Evolutionary conservation across 2,329 filamentous ascomycete species (phyloP).

Genomic region (Fusarium tricinctum): DNA sequence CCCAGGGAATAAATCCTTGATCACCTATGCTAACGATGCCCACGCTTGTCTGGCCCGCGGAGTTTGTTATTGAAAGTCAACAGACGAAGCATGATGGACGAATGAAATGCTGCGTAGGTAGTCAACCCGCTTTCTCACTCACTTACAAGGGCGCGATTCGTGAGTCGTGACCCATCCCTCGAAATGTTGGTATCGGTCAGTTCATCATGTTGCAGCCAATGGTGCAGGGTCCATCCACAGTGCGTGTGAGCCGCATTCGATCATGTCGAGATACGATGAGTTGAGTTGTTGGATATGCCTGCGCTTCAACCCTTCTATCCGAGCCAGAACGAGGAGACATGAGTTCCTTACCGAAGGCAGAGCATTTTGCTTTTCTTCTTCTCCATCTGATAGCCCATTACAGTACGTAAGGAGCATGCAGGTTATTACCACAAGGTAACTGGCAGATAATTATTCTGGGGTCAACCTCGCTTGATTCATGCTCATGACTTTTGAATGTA

Average conservation of each 20-base stretch:
- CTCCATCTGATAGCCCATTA: slow-evolving; percentile 1
- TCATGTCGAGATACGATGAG: slow-evolving; percentile 25
- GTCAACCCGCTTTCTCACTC: slow-evolving; percentile 24
- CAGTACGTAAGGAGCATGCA: slow-evolving; percentile 21
- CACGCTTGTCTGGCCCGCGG: neutral
- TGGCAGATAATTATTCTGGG: slow-evolving; percentile 13
- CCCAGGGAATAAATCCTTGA: neutral
- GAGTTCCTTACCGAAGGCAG: neutral
- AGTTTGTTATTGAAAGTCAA: slow-evolving; percentile 17
- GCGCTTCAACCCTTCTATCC: slow-evolving; percentile 44
- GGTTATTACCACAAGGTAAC: slow-evolving; percentile 12
- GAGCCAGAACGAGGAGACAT: slow-evolving; percentile 28
- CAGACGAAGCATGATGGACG: slow-evolving; percentile 22
- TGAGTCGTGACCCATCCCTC: slow-evolving; percentile 45
- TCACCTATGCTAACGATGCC: neutral
- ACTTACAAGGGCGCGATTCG: slow-evolving; percentile 41
- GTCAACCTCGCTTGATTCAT: slow-evolving; percentile 35
- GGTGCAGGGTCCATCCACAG: slow-evolving; percentile 38
- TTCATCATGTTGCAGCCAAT: slow-evolving; percentile 39
- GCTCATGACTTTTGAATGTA: slow-evolving; percentile 23
- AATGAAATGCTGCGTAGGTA: slow-evolving; percentile 25
- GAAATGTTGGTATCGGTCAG: slow-evolving; percentile 45
- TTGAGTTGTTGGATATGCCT: slow-evolving; percentile 40
- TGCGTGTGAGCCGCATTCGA: slow-evolving; percentile 35
- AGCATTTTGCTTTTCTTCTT: slow-evolving; percentile 18